Evolutionary conservation across 2,329 filamentous ascomycete genomes (phyloP).

Genomic region (Cladobotryum protrusum): DNA sequence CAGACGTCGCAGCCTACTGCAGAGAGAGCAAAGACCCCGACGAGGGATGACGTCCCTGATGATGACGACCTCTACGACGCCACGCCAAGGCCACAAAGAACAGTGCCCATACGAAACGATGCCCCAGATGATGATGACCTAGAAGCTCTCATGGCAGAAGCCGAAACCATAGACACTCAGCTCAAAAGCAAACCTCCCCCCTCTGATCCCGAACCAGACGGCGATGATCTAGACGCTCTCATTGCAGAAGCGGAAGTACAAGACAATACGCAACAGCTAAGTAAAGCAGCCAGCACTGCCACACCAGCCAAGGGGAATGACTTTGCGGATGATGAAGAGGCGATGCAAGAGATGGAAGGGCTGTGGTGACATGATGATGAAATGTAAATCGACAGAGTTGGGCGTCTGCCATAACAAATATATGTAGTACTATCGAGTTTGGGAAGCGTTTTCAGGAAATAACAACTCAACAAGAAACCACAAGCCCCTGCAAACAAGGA

Average conservation of each 20-base stretch:
- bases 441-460: too few species aligned
- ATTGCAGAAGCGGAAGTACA: conserved; percentile 42
- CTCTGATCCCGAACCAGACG: conserved; percentile 8
- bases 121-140: conserved; percentile 43
- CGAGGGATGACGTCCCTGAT: conserved; percentile 25
- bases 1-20: background rate
- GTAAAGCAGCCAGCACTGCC: background rate
- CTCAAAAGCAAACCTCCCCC: conserved; percentile 5
- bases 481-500: too few species aligned
- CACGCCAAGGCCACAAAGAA: conserved; percentile 35
- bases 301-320: conserved; percentile 23
- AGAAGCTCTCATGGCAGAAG: conserved; percentile 48
- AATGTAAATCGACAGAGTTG: too few species aligned
- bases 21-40: conserved; percentile 22
- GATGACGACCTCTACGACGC: conserved; percentile 50
- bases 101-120: conserved; percentile 15
- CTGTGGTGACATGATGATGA: conserved; percentile 37
- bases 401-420: too few species aligned
- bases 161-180: conserved; percentile 25
- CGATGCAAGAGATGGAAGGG: conserved; percentile 58
- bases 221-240: conserved; percentile 41
- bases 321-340: conserved; percentile 60
- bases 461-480: too few species aligned
- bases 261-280: conserved; percentile 12
- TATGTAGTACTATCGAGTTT: too few species aligned